Evolutionary conservation across 108 stramenopile species (phyloP).

Genomic region (Ochromonas danica): DNA sequence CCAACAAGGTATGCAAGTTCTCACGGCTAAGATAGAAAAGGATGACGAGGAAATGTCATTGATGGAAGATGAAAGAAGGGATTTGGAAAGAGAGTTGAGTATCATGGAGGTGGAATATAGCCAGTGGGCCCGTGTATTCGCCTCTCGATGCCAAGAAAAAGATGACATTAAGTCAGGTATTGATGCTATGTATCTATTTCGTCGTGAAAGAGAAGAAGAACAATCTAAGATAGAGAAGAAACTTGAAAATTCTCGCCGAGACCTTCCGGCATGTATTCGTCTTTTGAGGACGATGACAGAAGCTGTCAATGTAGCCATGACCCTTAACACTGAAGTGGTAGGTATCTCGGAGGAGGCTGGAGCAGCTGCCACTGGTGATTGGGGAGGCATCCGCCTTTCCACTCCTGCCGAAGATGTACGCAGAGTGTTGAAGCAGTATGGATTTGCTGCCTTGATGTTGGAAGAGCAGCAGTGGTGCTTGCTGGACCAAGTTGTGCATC

Average conservation of each 20-base stretch:
- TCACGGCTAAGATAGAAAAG: slow-evolving; percentile 37
- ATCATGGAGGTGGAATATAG: slow-evolving; percentile 48
- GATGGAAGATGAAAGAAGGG: slow-evolving; percentile 39
- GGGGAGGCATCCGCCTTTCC: not conserved
- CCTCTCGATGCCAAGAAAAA: slow-evolving; percentile 44
- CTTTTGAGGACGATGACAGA: not conserved
- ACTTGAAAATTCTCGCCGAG: slow-evolving; percentile 32
- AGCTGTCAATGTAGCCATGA: slow-evolving; percentile 37
- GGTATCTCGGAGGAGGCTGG: not conserved
- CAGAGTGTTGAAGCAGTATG: slow-evolving; percentile 36
- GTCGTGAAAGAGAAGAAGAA: slow-evolving; percentile 38
- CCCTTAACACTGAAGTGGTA: slow-evolving; percentile 34
- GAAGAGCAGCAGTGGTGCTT: slow-evolving; percentile 57
- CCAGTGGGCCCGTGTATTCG: slow-evolving; percentile 48
- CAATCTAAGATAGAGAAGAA: slow-evolving; percentile 19
- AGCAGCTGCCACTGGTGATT: not conserved
- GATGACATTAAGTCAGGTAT: slow-evolving; percentile 42
- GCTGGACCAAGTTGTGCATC: slow-evolving; percentile 43
- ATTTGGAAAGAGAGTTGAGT: slow-evolving; percentile 24
- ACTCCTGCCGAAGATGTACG: slow-evolving; percentile 56
- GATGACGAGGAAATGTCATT: slow-evolving; percentile 45
- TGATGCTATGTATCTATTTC: slow-evolving; percentile 35
- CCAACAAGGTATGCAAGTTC: slow-evolving; percentile 38
- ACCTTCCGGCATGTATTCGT: slow-evolving; percentile 31
- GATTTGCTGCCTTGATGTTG: slow-evolving; percentile 45